phyloP scores from a whole-genome alignment of 495 filamentous ascomycete genomes.

The Chlorociboria aeruginascens region DNA sequence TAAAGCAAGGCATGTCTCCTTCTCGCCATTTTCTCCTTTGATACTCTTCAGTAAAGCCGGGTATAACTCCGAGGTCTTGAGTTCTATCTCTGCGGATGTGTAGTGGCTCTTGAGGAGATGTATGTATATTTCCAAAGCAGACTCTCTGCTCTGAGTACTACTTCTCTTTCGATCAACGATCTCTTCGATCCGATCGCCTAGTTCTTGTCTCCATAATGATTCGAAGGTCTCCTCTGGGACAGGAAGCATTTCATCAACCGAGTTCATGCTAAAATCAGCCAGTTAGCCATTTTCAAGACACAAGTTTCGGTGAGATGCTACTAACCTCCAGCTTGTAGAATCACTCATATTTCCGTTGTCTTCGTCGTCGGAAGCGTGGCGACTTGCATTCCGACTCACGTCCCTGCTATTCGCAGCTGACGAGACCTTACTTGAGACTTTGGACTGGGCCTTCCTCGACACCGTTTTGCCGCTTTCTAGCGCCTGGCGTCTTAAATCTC shows the following conservation, averaged over 20 bases:
- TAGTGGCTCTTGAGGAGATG: conserved; percentile 66
- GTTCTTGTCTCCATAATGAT: conserved; percentile 48
- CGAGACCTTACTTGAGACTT: conserved; percentile 50
- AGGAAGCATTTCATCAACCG: conserved; percentile 31
- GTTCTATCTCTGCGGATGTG: conserved; percentile 51
- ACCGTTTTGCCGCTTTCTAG: conserved; percentile 83
- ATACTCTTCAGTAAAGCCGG: conserved; percentile 61
- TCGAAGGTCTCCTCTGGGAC: conserved; percentile 31
- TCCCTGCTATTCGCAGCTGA: conserved; percentile 38
- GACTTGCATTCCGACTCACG: conserved; percentile 50
- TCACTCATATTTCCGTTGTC: conserved; percentile 56
- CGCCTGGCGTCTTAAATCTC: conserved; percentile 70
- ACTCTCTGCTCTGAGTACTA: conserved; percentile 68
- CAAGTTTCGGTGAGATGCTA: neutral
- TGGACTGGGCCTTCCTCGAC: conserved; percentile 76
- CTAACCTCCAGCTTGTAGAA: conserved; percentile 57
- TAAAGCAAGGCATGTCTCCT: conserved; percentile 61
- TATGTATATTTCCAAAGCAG: conserved; percentile 54
- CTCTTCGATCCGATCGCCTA: conserved; percentile 63
- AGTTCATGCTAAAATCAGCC: conserved; percentile 23
- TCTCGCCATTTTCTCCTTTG: conserved; percentile 55
- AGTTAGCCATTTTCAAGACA: neutral
- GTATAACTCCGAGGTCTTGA: conserved; percentile 51
- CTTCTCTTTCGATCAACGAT: conserved; percentile 79
- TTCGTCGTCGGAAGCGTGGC: conserved; percentile 70